A percentile compares a stretch with the other conserved stretches of the same genome.
phyloP scores from a whole-genome alignment of 495 filamentous ascomycete genomes.

The Friedmanniomyces endolithicus region DNA sequence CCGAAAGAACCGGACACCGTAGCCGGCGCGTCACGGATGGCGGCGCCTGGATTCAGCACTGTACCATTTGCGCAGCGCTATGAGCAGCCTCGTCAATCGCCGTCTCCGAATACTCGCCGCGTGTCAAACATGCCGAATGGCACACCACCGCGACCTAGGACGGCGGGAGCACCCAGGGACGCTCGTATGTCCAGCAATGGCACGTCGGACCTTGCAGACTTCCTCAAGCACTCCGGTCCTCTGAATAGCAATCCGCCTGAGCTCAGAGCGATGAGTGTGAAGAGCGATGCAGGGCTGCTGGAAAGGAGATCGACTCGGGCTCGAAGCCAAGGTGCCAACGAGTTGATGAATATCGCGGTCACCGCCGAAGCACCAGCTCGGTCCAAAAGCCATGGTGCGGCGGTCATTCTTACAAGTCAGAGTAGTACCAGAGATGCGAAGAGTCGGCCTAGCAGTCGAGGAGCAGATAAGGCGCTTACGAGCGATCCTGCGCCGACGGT shows the following conservation, averaged over 20 bases:
- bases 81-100: slow-evolving; percentile 9
- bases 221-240: slow-evolving; percentile 7
- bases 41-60: neutral
- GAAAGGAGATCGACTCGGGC: neutral
- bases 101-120: neutral
- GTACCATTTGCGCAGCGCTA: slow-evolving; percentile 14
- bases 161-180: slow-evolving; percentile 11
- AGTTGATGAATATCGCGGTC: neutral
- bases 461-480: neutral
- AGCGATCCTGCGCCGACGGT: neutral
- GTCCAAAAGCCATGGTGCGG: slow-evolving; percentile 2
- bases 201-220: slow-evolving; percentile 9
- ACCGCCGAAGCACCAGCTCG: neutral
- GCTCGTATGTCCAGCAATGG: neutral
- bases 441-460: slow-evolving; percentile 1
- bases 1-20: slow-evolving; percentile 8
- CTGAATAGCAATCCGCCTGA: slow-evolving; percentile 5
- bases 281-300: neutral
- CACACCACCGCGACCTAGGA: neutral
- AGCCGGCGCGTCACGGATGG: neutral
- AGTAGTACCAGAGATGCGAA: neutral
- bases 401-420: neutral
- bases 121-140: neutral
- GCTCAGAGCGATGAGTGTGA: neutral
- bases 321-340: neutral